Evolutionary conservation across 208 protist species (phyloP), one percentile per base, ranked within the genome.

Genomic region (Angomonas deanei): DNA sequence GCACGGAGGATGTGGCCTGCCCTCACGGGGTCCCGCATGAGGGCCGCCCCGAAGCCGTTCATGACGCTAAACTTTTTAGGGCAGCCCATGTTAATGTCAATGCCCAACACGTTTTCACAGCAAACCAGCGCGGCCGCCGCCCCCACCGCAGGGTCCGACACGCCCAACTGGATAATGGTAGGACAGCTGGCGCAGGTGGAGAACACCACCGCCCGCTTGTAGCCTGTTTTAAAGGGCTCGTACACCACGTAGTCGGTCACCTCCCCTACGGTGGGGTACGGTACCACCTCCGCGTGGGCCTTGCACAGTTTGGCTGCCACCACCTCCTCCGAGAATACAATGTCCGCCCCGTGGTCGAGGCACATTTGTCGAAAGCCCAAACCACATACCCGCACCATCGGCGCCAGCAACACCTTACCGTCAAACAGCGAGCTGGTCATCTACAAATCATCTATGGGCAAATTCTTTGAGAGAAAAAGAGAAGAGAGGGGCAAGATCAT

Each of bases 31-130:
- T 82, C 63, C 26, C 30, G 38, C 78, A 99, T 93, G 21, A 99
- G 78, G 5, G 95, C 95, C 0, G 96, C 86, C 19, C 98, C 98
- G 94, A 99, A 99, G 5, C 97, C 97, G 50, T 97, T 97, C 8
- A 76, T 70, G 21, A 97, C 76, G 67, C 96, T 98, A 68, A 99
- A 99, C 55, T 88, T 82, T 66, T 98, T 98, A 0, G 98, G 98
- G 65, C 98, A 99, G 39, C 98, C 97, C 97, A 99, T 99, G 78
- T 99, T 99, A 30, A 99, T 65, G 84, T 99, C 98, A 13, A 99
- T 81, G 15, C 85, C 98, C 58, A 96, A 86, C 19, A 99, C 84
- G 68, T 99, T 97, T 10, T 80, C 70, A n/a, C 70, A 70, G 53
- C 94, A 91, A 8, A 91, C 61, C 48, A 84, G 57, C 8, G 94